Evolutionary conservation across 208 protist genomes (phyloP).

Genomic region (Phytomonas francai): DNA sequence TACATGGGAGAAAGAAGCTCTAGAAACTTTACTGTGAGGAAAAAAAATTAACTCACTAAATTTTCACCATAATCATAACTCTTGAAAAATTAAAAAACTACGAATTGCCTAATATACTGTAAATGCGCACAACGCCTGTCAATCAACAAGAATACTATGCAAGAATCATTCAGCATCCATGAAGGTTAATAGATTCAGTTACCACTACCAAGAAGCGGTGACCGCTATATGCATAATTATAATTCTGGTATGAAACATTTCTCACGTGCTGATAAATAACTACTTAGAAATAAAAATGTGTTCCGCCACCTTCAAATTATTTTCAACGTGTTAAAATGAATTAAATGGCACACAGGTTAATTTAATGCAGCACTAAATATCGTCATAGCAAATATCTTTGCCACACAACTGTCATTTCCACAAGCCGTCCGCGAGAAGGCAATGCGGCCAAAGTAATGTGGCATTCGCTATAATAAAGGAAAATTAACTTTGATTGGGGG

Average conservation of each 20-base stretch:
- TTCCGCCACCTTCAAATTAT: neutral
- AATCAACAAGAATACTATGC: neutral
- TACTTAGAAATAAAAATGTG: neutral
- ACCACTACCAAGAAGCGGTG: neutral
- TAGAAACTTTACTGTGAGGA: no score
- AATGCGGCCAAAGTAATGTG: no score
- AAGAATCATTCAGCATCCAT: neutral
- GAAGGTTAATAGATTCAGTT: neutral
- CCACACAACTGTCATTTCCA: no score
- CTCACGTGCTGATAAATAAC: neutral
- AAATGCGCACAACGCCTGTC: neutral
- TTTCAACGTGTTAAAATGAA: conserved; percentile 4
- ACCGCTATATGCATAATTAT: neutral
- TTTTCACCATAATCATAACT: neutral
- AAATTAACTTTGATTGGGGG: no score
- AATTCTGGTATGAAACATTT: conserved; percentile 2
- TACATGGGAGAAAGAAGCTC: neutral
- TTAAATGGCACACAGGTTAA: neutral
- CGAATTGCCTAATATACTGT: neutral
- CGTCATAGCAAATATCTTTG: neutral
- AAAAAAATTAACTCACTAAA: neutral
- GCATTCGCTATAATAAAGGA: no score
- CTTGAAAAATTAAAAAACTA: conserved; percentile 8
- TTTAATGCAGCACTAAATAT: neutral
- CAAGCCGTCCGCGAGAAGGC: no score